Conservation (phyloP, 345 rosid genomes). For the Viola odorata region DNA sequence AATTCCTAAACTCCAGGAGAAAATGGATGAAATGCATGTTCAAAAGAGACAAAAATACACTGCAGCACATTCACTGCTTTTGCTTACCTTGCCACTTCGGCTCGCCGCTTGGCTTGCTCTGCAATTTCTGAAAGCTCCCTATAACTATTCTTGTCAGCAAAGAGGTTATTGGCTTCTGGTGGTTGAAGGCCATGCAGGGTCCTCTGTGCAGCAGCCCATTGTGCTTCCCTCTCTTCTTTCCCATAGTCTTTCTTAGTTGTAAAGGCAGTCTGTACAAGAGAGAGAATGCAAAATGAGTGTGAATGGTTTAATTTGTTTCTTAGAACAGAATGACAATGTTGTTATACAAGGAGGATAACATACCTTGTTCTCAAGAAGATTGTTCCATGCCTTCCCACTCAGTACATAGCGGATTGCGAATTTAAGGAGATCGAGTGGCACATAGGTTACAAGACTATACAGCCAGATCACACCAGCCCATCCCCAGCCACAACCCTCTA, state of each 20-base stretch:
- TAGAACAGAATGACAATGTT: no score
- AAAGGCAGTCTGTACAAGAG: constrained; percentile 57
- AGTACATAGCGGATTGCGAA: constrained; percentile 56
- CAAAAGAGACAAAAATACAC: no score
- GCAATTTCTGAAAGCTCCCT: constrained; percentile 92
- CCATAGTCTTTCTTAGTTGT: constrained; percentile 91
- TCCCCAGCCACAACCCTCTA: constrained; percentile 81
- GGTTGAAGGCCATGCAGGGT: constrained; percentile 95
- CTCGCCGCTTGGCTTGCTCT: constrained; percentile 94
- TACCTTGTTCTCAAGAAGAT: constrained; percentile 78
- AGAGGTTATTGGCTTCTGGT: constrained; percentile 39
- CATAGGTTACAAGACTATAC: constrained; percentile 58
- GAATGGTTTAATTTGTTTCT: no score
- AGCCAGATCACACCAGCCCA: constrained; percentile 98
- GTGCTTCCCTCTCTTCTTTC: constrained; percentile 88
- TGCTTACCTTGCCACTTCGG: constrained; percentile 89
- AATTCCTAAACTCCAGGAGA: no score
- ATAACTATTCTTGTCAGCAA: constrained; percentile 58
- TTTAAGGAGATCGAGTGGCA: constrained; percentile 78
- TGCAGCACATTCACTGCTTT: no score
- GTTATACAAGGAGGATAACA: no score
- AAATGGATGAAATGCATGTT: no score
- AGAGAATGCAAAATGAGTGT: no score
- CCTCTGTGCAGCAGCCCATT: constrained; percentile 92
- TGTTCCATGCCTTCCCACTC: constrained; percentile 88